Conservation (phyloP, 805 yeast genomes). For the Saccharomycopsis sp. region DNA sequence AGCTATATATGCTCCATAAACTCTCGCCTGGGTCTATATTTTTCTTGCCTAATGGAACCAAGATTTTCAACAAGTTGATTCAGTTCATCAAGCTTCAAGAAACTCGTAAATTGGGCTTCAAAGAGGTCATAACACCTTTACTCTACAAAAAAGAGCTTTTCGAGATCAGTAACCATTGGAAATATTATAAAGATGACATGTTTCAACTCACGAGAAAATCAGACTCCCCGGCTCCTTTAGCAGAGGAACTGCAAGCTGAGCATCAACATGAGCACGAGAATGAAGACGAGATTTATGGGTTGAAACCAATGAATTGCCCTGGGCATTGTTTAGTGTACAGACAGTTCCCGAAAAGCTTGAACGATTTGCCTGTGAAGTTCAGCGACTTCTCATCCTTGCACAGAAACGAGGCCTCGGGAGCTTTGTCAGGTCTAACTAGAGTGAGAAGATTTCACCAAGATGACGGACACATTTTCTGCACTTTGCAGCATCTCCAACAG, state of each 20-base stretch:
- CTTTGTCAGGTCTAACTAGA: slow-evolving; percentile 84
- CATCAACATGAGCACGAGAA: slow-evolving; percentile 28
- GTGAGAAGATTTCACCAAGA: slow-evolving; percentile 96
- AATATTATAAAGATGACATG: slow-evolving; percentile 91
- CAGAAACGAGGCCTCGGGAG: slow-evolving; percentile 92
- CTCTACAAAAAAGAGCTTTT: slow-evolving; percentile 77
- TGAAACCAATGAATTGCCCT: slow-evolving; percentile 95
- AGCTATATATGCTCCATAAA: slow-evolving; percentile 70
- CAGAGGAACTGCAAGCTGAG: slow-evolving; percentile 26
- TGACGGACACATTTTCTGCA: slow-evolving; percentile 95
- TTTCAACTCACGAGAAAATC: slow-evolving; percentile 65
- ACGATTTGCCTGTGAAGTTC: slow-evolving; percentile 78
- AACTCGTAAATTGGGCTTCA: slow-evolving; percentile 62
- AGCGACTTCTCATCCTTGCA: slow-evolving; percentile 91
- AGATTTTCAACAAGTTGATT: slow-evolving; percentile 72
- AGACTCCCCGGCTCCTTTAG: slow-evolving; percentile 17
- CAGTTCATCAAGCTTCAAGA: slow-evolving; percentile 84
- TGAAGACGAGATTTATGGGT: slow-evolving; percentile 50
- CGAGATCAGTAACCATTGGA: slow-evolving; percentile 96
- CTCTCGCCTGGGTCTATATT: slow-evolving; percentile 88
- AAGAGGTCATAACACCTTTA: slow-evolving; percentile 89
- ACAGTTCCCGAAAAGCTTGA: slow-evolving; percentile 68
- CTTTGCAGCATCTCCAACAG: slow-evolving; percentile 59
- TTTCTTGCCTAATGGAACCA: slow-evolving; percentile 88
- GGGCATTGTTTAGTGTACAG: slow-evolving; percentile 86